phyloP scores from a whole-genome alignment of 108 stramenopile species.

The Thalassiosira profunda region DNA sequence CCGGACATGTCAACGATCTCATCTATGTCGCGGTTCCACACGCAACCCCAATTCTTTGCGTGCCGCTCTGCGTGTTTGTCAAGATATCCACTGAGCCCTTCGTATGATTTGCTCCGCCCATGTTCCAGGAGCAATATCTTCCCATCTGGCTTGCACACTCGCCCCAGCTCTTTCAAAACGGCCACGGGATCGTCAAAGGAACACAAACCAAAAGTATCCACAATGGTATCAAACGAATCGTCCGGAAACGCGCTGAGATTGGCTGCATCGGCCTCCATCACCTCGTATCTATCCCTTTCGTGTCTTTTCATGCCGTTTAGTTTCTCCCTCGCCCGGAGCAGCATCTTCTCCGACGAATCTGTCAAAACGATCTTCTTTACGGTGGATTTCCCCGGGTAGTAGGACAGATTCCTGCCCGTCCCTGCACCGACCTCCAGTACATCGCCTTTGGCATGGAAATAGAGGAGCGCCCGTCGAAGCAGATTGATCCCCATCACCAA shows the following conservation, averaged over 20 bases:
- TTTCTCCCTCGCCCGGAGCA: constrained; percentile 67
- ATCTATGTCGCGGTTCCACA: constrained; percentile 91
- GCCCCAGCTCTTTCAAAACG: constrained; percentile 81
- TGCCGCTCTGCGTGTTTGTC: constrained; percentile 86
- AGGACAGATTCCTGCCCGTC: constrained; percentile 82
- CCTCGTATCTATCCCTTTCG: constrained; percentile 49
- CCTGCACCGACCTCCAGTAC: constrained; percentile 92
- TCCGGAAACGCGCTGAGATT: constrained; percentile 59
- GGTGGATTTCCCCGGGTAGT: constrained; percentile 56
- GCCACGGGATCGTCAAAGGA: constrained; percentile 87
- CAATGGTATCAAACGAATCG: constrained; percentile 84
- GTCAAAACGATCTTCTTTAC: constrained; percentile 72
- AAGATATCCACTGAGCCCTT: constrained; percentile 61
- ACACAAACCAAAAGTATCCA: constrained; percentile 96
- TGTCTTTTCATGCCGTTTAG: constrained; percentile 31
- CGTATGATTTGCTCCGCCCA: constrained; percentile 71
- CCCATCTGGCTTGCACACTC: constrained; percentile 86
- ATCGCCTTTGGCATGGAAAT: constrained; percentile 80
- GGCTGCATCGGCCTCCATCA: constrained; percentile 63
- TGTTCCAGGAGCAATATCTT: constrained; percentile 86
- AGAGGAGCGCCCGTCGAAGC: constrained; percentile 69
- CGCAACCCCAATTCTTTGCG: constrained; percentile 92
- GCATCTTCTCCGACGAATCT: constrained; percentile 86
- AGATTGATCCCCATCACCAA: constrained; percentile 79
- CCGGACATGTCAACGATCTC: constrained; percentile 61